A percentile compares a stretch with the other conserved stretches of the same genome.
These are phyloP conservation scores for Hemileia vastatrix DNA, from an alignment of 1,284 basidiomycete genomes.

Conservation along the genomic window DNA sequence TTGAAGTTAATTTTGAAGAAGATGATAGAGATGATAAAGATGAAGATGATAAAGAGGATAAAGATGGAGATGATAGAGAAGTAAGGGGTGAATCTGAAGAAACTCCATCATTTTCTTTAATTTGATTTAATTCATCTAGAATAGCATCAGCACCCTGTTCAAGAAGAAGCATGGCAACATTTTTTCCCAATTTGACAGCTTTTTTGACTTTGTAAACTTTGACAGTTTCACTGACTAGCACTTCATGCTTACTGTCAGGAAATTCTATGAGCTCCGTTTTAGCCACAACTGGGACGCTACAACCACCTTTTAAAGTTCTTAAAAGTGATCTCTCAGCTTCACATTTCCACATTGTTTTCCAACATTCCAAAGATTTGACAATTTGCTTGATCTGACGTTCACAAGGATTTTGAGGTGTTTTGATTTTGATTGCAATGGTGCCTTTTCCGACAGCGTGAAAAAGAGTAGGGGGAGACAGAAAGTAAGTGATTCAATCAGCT, in stretches of 20 bases:
- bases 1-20: too few species aligned
- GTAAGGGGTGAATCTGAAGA: too few species aligned
- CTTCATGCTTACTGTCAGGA: conserved; percentile 56
- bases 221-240: conserved; percentile 56
- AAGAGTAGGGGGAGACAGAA: conserved; percentile 63
- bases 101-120: conserved; percentile 4
- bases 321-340: conserved; percentile 77
- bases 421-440: conserved; percentile 79
- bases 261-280: conserved; percentile 47
- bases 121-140: conserved; percentile 57
- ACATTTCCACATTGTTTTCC: conserved; percentile 63
- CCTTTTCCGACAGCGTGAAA: conserved; percentile 92
- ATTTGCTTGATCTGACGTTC: conserved; percentile 59
- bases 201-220: conserved; percentile 54
- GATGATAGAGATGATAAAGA: too few species aligned
- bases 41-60: too few species aligned
- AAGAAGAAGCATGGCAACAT: conserved; percentile 57
- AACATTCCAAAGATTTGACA: conserved; percentile 61
- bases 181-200: conserved; percentile 59
- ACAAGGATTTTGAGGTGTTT: too few species aligned
- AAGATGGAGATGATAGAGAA: too few species aligned
- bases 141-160: conserved; percentile 63
- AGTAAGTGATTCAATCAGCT: conserved; percentile 61
- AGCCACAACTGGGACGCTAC: conserved; percentile 92
- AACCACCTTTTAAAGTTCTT: conserved; percentile 83